Base-by-base conservation (phyloP, 805 yeast genomes). In the Spathaspora hagerdaliae region DNA sequence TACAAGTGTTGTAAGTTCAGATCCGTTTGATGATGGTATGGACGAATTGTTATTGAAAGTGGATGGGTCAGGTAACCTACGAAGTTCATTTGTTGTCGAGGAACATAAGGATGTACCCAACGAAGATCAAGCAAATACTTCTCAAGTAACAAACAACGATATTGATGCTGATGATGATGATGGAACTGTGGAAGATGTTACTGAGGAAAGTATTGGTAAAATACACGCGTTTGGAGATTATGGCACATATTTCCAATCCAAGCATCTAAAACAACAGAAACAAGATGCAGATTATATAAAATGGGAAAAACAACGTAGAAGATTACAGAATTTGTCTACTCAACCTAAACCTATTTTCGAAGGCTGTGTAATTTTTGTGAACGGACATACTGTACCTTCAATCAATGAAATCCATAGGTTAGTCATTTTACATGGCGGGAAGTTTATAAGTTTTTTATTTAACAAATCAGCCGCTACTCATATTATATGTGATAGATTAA, bases 381-480 rank as follows among this genome's bases (percentile, higher is more conserved):
- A 90, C 56, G 99, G 99, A 1, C 81, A 85, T 56, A 92, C 98
- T 0, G 67, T 65, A 2, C 98, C 98, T 0, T 80, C 91, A n/a
- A 76, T 89, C 12, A 66, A 77, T 36, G 84, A 80, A 48, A 65
- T 94, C 29, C 92, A 87, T 55, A 76, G 82, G 45, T 54, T 88
- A 52, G 82, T 92, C 2, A 78, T 87, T 2, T 53, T 80, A 8
- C 77, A 91, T 62, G 97, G 98, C 0, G 99, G 99, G 0, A 73
- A 67, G 42, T 87, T 86, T 50, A 58, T 84, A 19, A 85, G 84
- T 50, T 82, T 79, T 63, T 62, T 92, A 36, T 73, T 79, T 5
- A 81, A 84, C 5, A 91, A 91, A 59, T 76, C 85, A 3, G 71
- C 75, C 9, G 94, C 84, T 0, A 87, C 97, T 0, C 98, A 94